Percentiles rank a stretch among this genome's conserved stretches.
phyloP scores from a whole-genome alignment of 176 grass and related monocot species.

The Musa schizocarpa region DNA sequence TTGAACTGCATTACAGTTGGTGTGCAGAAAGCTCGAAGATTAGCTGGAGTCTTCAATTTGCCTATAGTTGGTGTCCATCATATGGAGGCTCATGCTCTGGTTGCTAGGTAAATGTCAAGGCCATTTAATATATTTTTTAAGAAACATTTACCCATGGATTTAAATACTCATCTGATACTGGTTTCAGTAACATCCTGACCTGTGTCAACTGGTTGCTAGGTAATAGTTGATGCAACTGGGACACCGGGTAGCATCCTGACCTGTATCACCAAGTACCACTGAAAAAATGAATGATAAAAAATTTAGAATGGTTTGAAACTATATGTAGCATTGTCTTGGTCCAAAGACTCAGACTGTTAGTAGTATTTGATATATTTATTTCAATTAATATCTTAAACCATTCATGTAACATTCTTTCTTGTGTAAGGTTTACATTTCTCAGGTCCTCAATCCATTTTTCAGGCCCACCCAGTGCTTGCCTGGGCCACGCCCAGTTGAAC shows the following conservation, averaged over 20 bases:
- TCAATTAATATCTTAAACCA: no score
- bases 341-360: no score
- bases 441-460: no score
- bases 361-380: no score
- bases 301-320: no score
- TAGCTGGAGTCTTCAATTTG: slow-evolving; percentile 61
- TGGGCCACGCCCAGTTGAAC: no score
- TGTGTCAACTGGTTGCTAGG: neutral
- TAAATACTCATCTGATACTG: neutral
- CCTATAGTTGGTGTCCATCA: slow-evolving; percentile 89
- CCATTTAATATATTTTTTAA: neutral
- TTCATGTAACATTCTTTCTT: no score
- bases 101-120: slow-evolving; percentile 60
- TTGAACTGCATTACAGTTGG: slow-evolving; percentile 25
- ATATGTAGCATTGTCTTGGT: no score
- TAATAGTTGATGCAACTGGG: neutral
- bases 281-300: no score
- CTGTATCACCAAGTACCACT: neutral
- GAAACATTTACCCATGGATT: neutral
- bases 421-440: no score
- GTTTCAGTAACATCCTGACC: neutral
- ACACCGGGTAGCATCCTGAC: neutral
- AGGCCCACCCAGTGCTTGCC: no score
- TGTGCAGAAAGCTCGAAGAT: slow-evolving; percentile 72
- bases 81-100: slow-evolving; percentile 94